phyloP scores from a whole-genome alignment of 2,329 filamentous ascomycete genomes.

The Clonostachys rosea region DNA sequence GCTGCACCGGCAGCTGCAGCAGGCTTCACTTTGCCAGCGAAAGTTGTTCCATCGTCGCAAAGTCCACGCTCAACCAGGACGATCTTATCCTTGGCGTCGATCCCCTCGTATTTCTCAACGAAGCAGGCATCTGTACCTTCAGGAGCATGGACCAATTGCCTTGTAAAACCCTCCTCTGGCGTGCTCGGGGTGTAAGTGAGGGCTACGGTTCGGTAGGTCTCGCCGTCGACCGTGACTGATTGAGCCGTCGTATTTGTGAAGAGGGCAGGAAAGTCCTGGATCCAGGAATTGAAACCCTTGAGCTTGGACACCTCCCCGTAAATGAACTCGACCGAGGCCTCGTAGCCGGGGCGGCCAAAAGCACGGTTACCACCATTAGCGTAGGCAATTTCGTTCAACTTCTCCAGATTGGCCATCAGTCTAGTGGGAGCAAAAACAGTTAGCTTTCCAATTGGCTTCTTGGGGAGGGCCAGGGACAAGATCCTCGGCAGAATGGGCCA shows the following conservation, averaged over 20 bases:
- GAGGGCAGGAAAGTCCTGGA: conserved; percentile 42
- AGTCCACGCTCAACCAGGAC: conserved; percentile 21
- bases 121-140: conserved; percentile 15
- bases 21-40: conserved; percentile 20
- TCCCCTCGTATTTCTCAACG: conserved; percentile 13
- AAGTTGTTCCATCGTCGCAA: conserved; percentile 19
- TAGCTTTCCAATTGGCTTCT: neutral
- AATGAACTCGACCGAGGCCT: conserved; percentile 43
- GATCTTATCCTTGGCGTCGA: conserved; percentile 19
- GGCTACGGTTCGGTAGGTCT: conserved; percentile 15
- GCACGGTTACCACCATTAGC: conserved; percentile 46
- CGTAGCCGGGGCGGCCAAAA: conserved; percentile 45
- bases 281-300: conserved; percentile 29
- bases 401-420: conserved; percentile 37
- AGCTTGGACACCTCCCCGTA: conserved; percentile 36
- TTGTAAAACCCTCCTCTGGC: conserved; percentile 16
- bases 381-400: conserved; percentile 40
- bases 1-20: conserved; percentile 19
- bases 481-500: neutral
- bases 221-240: conserved; percentile 22
- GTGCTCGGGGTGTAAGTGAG: conserved; percentile 23
- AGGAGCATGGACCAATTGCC: conserved; percentile 15
- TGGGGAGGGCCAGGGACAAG: neutral
- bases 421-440: conserved; percentile 13
- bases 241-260: conserved; percentile 41